Conservation (phyloP, 2,329 filamentous ascomycete species). For the Xylariaceae sp. region DNA sequence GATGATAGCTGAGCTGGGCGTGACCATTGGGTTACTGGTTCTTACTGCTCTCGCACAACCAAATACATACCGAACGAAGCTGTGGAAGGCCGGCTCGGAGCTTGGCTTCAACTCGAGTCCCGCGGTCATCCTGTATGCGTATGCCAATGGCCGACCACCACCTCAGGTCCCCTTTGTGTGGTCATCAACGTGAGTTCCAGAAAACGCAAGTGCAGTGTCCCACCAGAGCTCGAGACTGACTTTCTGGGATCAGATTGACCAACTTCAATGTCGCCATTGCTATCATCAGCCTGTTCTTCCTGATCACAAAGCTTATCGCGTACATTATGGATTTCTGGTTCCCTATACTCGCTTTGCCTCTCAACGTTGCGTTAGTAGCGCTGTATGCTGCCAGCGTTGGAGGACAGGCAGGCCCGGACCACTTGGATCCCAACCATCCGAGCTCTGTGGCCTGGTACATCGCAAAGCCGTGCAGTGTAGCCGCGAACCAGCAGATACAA, state of each 20-base stretch:
- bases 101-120: slow-evolving; percentile 78
- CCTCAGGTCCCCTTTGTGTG: slow-evolving; percentile 72
- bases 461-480: slow-evolving; percentile 69
- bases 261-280: slow-evolving; percentile 79
- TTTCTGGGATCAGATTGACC: slow-evolving; percentile 62
- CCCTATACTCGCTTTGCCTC: slow-evolving; percentile 65
- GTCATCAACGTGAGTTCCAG: slow-evolving; percentile 67
- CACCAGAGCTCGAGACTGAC: slow-evolving; percentile 22
- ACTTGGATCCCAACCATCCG: slow-evolving; percentile 67
- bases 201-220: neutral
- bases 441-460: slow-evolving; percentile 77
- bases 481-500: slow-evolving; percentile 57
- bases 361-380: slow-evolving; percentile 62
- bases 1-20: slow-evolving; percentile 69
- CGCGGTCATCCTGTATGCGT: slow-evolving; percentile 70
- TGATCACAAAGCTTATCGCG: slow-evolving; percentile 71
- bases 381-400: slow-evolving; percentile 71
- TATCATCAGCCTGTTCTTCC: slow-evolving; percentile 76
- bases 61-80: slow-evolving; percentile 71
- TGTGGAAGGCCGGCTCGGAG: slow-evolving; percentile 76
- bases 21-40: slow-evolving; percentile 69
- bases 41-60: slow-evolving; percentile 77
- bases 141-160: slow-evolving; percentile 71
- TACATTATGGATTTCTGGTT: slow-evolving; percentile 75
- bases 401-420: slow-evolving; percentile 76